Conservation (phyloP, 78 protist species). For the Dictyostelium intermedium region DNA sequence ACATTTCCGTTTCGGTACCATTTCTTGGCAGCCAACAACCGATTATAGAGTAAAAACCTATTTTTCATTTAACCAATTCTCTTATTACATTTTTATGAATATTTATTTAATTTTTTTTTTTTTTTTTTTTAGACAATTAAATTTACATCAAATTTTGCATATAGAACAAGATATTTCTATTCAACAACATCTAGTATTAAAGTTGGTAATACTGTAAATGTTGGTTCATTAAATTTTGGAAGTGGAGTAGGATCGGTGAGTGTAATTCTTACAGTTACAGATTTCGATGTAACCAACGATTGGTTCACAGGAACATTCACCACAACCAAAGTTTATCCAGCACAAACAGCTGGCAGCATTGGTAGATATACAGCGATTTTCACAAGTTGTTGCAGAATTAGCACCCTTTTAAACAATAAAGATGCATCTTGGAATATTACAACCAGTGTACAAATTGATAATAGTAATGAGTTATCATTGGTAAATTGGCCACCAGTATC, state of each 20-base stretch:
- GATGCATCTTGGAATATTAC: conserved; percentile 18
- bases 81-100: too few relatives aligned
- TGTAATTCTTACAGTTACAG: neutral
- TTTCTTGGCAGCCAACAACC: neutral
- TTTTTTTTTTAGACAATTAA: neutral
- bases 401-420: conserved; percentile 8
- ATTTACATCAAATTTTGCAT: conserved; percentile 12
- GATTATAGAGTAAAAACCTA: neutral
- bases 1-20: neutral
- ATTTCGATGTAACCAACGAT: neutral
- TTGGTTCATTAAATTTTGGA: conserved; percentile 16
- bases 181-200: neutral
- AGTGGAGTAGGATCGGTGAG: neutral
- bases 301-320: conserved; percentile 37
- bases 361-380: neutral
- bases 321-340: neutral
- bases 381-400: conserved; percentile 28
- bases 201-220: neutral
- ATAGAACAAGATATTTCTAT: neutral
- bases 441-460: neutral
- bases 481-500: neutral
- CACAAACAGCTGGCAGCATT: neutral
- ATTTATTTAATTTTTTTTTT: too few relatives aligned
- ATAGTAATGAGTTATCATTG: neutral
- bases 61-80: too few relatives aligned